These are phyloP conservation scores for Oryza glumipatula DNA, from an alignment of 176 grass and related monocot genomes.

Conservation along the genomic window DNA sequence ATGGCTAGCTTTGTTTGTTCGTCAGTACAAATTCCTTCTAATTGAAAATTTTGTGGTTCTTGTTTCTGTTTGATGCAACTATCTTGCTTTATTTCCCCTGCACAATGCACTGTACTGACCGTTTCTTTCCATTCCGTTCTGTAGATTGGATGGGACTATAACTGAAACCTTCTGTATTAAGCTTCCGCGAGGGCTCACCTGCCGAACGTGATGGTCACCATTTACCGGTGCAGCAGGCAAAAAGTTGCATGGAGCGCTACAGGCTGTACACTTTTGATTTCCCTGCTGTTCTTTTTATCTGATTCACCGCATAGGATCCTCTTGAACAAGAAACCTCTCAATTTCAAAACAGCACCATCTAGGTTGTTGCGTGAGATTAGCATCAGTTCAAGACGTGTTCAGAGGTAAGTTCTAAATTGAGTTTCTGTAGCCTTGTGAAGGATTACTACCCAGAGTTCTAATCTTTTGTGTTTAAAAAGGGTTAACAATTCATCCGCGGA, in stretches of 20 bases:
- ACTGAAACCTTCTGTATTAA: constrained; percentile 23
- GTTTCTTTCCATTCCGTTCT: background rate
- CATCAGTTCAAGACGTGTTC: background rate
- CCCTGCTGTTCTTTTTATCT: constrained; percentile 8
- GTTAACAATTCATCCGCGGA: constrained; percentile 6
- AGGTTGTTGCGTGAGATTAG: constrained; percentile 29
- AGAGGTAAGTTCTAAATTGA: constrained; percentile 29
- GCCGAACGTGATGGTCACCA: constrained; percentile 33
- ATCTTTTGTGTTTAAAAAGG: constrained; percentile 6
- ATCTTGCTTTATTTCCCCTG: background rate
- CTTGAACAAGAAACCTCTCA: constrained; percentile 5
- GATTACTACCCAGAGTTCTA: constrained; percentile 7
- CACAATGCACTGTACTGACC: background rate
- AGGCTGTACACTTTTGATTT: constrained; percentile 21
- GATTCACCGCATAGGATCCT: background rate
- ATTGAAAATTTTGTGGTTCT: background rate
- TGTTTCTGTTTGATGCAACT: background rate
- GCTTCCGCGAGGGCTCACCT: background rate
- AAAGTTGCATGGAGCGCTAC: constrained; percentile 4
- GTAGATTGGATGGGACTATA: background rate
- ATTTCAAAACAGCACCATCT: constrained; percentile 19
- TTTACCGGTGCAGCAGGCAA: constrained; percentile 20
- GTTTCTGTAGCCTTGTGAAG: background rate
- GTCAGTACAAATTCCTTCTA: background rate
- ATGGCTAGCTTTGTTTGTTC: background rate